Evolutionary conservation across 805 yeast genomes (phyloP), one percentile per base, ranked within the genome.

Genomic region (Sugiyamaella floridensis): DNA sequence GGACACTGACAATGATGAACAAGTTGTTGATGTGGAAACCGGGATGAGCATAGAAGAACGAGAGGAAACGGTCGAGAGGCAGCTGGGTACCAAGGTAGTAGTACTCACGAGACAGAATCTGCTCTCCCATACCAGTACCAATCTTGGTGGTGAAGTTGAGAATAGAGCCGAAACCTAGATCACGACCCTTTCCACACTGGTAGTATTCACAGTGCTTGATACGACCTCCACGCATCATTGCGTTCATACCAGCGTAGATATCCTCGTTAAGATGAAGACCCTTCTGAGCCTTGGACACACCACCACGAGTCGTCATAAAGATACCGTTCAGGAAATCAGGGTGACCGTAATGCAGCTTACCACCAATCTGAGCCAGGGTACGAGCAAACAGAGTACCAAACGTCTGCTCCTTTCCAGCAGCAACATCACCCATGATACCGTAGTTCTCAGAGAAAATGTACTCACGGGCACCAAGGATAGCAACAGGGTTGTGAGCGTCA

Each of bases 111-210:
- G 96, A 88, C 34, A 92, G 71, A 67, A 90, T 78, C 67, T 92
- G 98, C 66, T 92, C 98, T 8, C 98, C 98, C 98, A 92, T 92
- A 48, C 98, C 98, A 43, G 96, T 93, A 2, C 98, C 98, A 65
- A 92, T 90, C 71, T 92, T 92, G 1, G 96, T 85, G 0, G 97
- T 92, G 72, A 92, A 92, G 65, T 90, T 92, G 60, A 92, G 74
- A 58, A 92, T 89, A 0, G 97, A 87, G 1, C 89, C 85, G 70
- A 92, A 92, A 2, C 98, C 98, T 51, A 92, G 72, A 72, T 92
- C 98, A 67, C 98, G 77, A 0, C 98, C 98, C 67, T 92, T 92
- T 32, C 98, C 98, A 70, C 98, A 92, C 68, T 92, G 98, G 69
- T 82, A 89, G 69, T 85, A 92, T 64, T 92, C 98, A 69, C 96